Percentiles rank a stretch among this genome's conserved stretches.
These are phyloP conservation scores for Chlamydomonas sp. DNA, from an alignment of 139 green algal species.

Conservation along the genomic window DNA sequence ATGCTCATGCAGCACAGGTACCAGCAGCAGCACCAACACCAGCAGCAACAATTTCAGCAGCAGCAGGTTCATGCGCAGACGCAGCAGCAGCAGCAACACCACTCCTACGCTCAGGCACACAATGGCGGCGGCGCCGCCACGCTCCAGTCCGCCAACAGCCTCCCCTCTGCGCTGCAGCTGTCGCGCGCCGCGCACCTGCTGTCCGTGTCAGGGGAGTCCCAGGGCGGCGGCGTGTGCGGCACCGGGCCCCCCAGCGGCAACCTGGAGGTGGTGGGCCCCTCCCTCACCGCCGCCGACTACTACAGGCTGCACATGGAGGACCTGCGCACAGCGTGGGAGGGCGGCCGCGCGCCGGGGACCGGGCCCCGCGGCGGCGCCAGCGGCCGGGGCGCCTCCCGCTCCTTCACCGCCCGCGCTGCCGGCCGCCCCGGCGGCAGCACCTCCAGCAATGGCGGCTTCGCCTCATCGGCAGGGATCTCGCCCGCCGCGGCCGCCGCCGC, in stretches of 20 bases:
- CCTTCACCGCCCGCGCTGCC: background rate
- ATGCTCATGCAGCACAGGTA: background rate
- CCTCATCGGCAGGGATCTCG: background rate
- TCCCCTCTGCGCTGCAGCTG: too few relatives aligned
- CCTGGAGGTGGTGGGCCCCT: background rate
- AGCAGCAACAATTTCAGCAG: background rate
- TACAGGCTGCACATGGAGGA: constrained; percentile 28
- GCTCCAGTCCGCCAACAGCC: too few relatives aligned
- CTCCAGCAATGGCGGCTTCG: background rate
- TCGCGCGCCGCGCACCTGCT: too few relatives aligned
- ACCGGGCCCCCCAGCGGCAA: too few relatives aligned
- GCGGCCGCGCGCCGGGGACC: background rate
- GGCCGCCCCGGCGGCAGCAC: constrained; percentile 3
- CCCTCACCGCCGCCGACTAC: constrained; percentile 16
- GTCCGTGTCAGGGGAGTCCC: too few relatives aligned
- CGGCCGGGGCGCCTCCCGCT: background rate
- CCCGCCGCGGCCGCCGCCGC: background rate
- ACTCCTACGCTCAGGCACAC: background rate
- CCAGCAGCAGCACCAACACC: background rate
- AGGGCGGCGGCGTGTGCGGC: too few relatives aligned
- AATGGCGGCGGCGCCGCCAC: too few relatives aligned
- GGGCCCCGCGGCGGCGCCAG: background rate
- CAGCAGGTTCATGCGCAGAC: background rate
- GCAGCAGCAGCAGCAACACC: background rate
- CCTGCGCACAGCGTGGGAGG: background rate